Base-by-base conservation (phyloP, 352 stramenopile genomes). In the Phytophthora quininea region DNA sequence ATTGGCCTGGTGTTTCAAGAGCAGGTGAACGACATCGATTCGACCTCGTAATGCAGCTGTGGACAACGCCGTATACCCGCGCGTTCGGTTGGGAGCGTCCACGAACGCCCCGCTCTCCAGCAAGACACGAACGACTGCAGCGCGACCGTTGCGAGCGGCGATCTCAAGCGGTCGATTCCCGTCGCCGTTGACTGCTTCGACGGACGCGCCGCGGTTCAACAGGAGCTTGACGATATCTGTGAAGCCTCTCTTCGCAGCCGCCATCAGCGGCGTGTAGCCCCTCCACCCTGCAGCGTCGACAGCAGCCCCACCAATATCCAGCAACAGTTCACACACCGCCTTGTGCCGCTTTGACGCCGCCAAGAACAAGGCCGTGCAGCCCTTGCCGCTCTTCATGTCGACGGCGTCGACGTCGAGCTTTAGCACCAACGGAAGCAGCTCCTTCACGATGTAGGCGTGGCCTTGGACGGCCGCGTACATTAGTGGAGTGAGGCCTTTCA, bases 141-240 rank as follows among this genome's bases (percentile, higher is more conserved):
- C 19, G 55, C 49, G 57, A 14, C 63, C 68, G 24, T 60, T 64
- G 3, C 68, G 63, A n/a, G 63, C 63, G 11, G 63, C 68, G 27
- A 76, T 63, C 31, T 76, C 68, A 35, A 76, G 52, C 11, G 63
- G 58, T 7, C 68, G 55, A 37, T 76, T 72, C n/a, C 67, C 67
- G 32, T 72, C 57, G 1, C 27, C 31, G 54, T 75, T 75, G 4
- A 58, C 48, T 7, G 48, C 67, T 62, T 75, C 67, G 3, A 75
- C 45, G 14, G 11, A 43, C 6, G 67, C 67, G 43, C 62, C 67
- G 46, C 62, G 67, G 62, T 53, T 67, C 19, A 75, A 14, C 9
- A 75, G 30, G 29, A 75, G 15, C 14, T 72, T 51, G 6, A 45
- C 54, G 46, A 73, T 62, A 8, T 73, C 58, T 37, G 55, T 31